Evolutionary conservation across 2,329 filamentous ascomycete species (phyloP).

Genomic region (Aspergillus cejpii): DNA sequence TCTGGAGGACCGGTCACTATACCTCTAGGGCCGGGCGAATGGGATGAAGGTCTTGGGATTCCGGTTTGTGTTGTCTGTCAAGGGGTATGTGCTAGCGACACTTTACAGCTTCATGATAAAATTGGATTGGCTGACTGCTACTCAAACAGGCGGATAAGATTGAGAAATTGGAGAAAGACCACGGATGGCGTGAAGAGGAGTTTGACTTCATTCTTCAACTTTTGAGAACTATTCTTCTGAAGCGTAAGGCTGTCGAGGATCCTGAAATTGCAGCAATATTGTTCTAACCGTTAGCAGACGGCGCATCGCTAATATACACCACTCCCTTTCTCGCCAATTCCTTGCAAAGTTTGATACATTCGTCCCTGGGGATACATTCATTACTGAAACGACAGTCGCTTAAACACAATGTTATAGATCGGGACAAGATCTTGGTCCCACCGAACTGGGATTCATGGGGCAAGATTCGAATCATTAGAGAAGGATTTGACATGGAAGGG

Average conservation of each 20-base stretch:
- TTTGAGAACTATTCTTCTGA: slow-evolving; percentile 78
- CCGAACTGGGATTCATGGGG: slow-evolving; percentile 99
- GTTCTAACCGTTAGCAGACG: slow-evolving; percentile 49
- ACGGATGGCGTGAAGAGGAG: slow-evolving; percentile 90
- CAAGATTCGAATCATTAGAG: slow-evolving; percentile 86
- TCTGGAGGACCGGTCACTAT: slow-evolving; percentile 63
- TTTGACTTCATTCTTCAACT: slow-evolving; percentile 96
- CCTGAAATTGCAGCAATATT: neutral
- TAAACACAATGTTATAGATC: slow-evolving; percentile 85
- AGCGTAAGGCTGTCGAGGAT: slow-evolving; percentile 55
- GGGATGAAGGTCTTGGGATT: slow-evolving; percentile 81
- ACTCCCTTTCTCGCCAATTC: slow-evolving; percentile 69
- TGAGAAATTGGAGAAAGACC: slow-evolving; percentile 79
- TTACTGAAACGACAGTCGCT: slow-evolving; percentile 70
- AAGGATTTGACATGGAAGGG: slow-evolving; percentile 85
- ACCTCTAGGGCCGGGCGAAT: slow-evolving; percentile 80
- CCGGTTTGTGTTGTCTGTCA: slow-evolving; percentile 94
- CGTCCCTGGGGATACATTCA: slow-evolving; percentile 77
- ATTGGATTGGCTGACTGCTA: slow-evolving; percentile 22
- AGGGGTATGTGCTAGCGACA: slow-evolving; percentile 54
- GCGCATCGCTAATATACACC: slow-evolving; percentile 78
- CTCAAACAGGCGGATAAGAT: slow-evolving; percentile 68
- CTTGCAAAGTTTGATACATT: slow-evolving; percentile 73
- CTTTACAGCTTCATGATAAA: neutral
- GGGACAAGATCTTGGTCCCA: slow-evolving; percentile 89